Conservation (phyloP, 192 early-diverging fungal species). For the Coemansia sp. region DNA sequence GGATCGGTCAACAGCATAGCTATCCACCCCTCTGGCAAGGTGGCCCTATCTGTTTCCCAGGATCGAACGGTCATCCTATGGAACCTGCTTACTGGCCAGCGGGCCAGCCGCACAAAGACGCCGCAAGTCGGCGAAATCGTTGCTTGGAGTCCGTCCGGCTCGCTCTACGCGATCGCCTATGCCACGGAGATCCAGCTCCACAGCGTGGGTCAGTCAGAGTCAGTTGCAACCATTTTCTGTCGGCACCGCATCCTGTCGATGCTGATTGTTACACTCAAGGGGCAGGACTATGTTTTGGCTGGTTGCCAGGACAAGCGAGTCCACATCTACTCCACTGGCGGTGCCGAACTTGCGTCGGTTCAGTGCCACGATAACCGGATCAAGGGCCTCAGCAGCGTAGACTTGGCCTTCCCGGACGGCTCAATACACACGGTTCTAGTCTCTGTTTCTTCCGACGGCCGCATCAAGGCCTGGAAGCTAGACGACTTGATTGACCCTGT, state of each 20-base stretch:
- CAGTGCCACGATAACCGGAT: conserved; percentile 41
- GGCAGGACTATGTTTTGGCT: conserved; percentile 25
- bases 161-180: conserved; percentile 40
- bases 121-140: conserved; percentile 37
- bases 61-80: conserved; percentile 72
- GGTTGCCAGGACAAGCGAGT: conserved; percentile 54
- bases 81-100: conserved; percentile 74
- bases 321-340: conserved; percentile 36
- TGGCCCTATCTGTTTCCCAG: conserved; percentile 78
- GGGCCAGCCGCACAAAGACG: conserved; percentile 57
- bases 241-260: conserved; percentile 38
- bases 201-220: conserved; percentile 39
- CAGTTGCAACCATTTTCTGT: conserved; percentile 34
- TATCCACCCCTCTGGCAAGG: conserved; percentile 93
- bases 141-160: conserved; percentile 34
- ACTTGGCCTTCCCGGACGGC: conserved; percentile 38
- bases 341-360: conserved; percentile 36
- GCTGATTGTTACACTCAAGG: conserved; percentile 21
- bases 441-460: conserved; percentile 72
- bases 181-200: conserved; percentile 47
- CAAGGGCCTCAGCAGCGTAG: conserved; percentile 31
- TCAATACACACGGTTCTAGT: conserved; percentile 44
- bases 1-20: conserved; percentile 72
- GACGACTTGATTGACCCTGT: conserved; percentile 48
- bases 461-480: conserved; percentile 69